Conservation (phyloP, 345 rosid species). For the Lumnitzera littorea region DNA sequence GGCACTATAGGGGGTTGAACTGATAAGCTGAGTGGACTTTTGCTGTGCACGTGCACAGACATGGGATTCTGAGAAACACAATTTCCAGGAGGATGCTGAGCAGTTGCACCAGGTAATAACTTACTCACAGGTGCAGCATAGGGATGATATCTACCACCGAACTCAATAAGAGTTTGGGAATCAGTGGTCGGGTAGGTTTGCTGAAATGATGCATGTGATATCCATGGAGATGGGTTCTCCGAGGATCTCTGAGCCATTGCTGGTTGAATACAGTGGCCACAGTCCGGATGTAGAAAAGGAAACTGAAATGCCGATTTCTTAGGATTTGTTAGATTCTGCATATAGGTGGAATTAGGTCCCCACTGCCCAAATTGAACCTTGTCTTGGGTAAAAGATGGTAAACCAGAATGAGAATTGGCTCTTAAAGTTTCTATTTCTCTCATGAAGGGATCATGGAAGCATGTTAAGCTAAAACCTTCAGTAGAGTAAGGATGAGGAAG, state of each 20-base stretch:
- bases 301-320: conserved; percentile 25
- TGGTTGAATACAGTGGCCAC: conserved; percentile 18
- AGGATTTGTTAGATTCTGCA: conserved; percentile 17
- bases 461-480: conserved; percentile 13
- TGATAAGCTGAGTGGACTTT: conserved; percentile 20
- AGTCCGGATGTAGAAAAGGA: conserved; percentile 33
- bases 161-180: conserved; percentile 16
- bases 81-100: conserved; percentile 3
- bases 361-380: conserved; percentile 12
- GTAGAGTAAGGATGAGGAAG: conserved; percentile 19
- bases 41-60: conserved; percentile 8
- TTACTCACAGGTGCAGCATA: conserved; percentile 9
- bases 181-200: conserved; percentile 13
- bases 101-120: conserved; percentile 6
- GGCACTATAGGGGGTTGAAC: conserved; percentile 18
- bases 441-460: conserved; percentile 23
- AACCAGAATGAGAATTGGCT: conserved; percentile 19
- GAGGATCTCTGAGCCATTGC: conserved; percentile 24
- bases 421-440: conserved; percentile 17
- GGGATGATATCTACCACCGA: conserved; percentile 9
- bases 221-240: conserved; percentile 32
- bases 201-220: conserved; percentile 17
- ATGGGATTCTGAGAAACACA: conserved; percentile 2
- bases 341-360: conserved; percentile 20
- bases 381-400: conserved; percentile 11